Conservation (phyloP, 208 protist genomes). For the Herpetomonas tarakana region DNA sequence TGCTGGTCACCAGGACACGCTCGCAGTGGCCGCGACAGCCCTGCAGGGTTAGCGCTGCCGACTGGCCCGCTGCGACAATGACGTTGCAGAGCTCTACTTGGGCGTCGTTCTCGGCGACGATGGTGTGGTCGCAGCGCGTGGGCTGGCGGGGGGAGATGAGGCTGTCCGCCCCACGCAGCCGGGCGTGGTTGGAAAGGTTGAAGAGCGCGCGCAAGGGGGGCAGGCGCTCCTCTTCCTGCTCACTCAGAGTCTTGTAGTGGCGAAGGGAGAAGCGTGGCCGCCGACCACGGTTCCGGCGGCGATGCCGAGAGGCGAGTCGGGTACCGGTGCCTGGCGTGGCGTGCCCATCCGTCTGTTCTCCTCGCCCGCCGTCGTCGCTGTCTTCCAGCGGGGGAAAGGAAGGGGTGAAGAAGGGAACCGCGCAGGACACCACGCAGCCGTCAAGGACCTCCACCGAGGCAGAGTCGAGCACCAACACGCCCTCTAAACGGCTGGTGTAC, state of each 20-base stretch:
- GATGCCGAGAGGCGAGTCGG: too few relatives aligned
- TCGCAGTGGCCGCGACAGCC: slow-evolving; percentile 37
- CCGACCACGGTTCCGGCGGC: not conserved
- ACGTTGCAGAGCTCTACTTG: slow-evolving; percentile 49
- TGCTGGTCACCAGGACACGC: slow-evolving; percentile 3
- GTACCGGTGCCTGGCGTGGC: not conserved
- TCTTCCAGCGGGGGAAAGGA: not conserved
- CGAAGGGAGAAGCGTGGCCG: not conserved
- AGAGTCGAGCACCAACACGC: slow-evolving; percentile 58
- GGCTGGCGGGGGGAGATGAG: slow-evolving; percentile 23
- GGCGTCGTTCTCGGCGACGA: slow-evolving; percentile 73
- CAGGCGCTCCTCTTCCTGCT: slow-evolving; percentile 3
- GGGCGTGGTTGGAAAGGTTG: slow-evolving; percentile 60
- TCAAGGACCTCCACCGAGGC: slow-evolving; percentile 45
- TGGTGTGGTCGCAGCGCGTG: slow-evolving; percentile 38
- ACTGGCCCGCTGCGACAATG: slow-evolving; percentile 41
- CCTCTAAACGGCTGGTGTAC: slow-evolving; percentile 31
- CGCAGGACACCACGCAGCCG: slow-evolving; percentile 24
- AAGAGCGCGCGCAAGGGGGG: slow-evolving; percentile 42
- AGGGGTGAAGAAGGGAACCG: not conserved
- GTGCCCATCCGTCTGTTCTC: not conserved
- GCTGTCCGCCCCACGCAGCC: slow-evolving; percentile 31
- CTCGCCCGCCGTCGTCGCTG: not conserved
- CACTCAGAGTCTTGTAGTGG: not conserved
- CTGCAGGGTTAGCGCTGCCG: slow-evolving; percentile 55